Percentiles rank a stretch among this genome's conserved stretches.
Evolutionary conservation across 495 filamentous ascomycete genomes (phyloP).

Genomic region (Aspergillus steynii): DNA sequence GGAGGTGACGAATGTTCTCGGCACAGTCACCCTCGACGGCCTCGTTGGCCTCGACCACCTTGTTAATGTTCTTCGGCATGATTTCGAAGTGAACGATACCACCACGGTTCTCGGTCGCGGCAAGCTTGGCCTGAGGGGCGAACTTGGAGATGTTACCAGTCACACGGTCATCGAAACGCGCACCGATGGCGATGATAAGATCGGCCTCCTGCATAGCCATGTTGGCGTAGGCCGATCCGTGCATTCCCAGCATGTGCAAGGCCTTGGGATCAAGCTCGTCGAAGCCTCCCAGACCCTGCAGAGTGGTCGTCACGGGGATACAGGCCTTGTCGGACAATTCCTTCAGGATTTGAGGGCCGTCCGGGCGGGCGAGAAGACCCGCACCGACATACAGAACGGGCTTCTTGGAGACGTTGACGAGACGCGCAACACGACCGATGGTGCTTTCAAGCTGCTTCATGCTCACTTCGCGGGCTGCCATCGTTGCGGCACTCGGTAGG

Average conservation of each 20-base stretch:
- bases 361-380: slow-evolving; percentile 51
- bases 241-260: slow-evolving; percentile 65
- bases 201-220: slow-evolving; percentile 67
- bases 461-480: slow-evolving; percentile 51
- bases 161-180: slow-evolving; percentile 64
- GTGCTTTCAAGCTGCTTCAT: slow-evolving; percentile 48
- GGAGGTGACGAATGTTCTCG: slow-evolving; percentile 67
- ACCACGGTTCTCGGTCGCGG: slow-evolving; percentile 54
- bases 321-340: slow-evolving; percentile 57
- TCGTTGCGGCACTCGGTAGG: slow-evolving; percentile 54
- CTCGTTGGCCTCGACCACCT: slow-evolving; percentile 61
- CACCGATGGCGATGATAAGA: slow-evolving; percentile 60
- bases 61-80: slow-evolving; percentile 65
- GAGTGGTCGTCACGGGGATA: slow-evolving; percentile 63
- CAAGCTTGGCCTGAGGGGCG: slow-evolving; percentile 57
- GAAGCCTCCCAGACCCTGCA: slow-evolving; percentile 66
- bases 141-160: slow-evolving; percentile 55
- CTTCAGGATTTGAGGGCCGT: slow-evolving; percentile 53
- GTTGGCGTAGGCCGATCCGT: slow-evolving; percentile 64
- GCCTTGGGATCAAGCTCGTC: slow-evolving; percentile 60
- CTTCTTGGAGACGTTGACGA: slow-evolving; percentile 61
- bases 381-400: slow-evolving; percentile 63
- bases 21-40: slow-evolving; percentile 61
- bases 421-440: slow-evolving; percentile 52
- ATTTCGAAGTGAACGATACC: slow-evolving; percentile 68